Evolutionary conservation across 2,329 filamentous ascomycete species (phyloP), one percentile per base, ranked within the genome.

Genomic region (Pleurostoma richardsiae): DNA sequence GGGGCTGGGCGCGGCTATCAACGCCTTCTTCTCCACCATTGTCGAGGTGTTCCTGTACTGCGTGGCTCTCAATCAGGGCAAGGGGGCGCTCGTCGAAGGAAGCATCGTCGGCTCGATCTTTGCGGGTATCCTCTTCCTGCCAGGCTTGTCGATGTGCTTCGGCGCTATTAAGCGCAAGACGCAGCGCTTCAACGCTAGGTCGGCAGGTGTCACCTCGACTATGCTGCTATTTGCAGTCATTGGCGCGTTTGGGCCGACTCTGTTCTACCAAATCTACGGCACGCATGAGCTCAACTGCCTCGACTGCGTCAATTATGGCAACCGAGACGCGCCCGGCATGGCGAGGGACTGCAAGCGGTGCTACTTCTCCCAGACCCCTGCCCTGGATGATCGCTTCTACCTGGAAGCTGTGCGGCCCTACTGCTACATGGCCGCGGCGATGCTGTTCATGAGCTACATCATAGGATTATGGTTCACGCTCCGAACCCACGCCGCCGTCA

Each of bases 231-330:
- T 99, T 63, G 92, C 94, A 28, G 88, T 95, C 38, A 94, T 99
- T 56, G 92, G 88, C 51, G 90, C 92, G 6, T 99, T 99, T 66
- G 87, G 92, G 0, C 94, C 94, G 3, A 99, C 94, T 0, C 72
- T 99, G 10, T 99, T 99, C 70, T 99, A 97, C 68, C 92, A 99
- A 62, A 96, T 99, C 52, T 97, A 97, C 65, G 95, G 94, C 56
- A 96, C 90, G 42, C 94, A 99, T 62, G 90, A 99, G 69, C 79
- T 99, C 44, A 94, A 90, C 59, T 99, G 94, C 61, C 80, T 82
- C 48, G 80, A 79, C 47, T 83, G 79, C 50, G 69, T 78, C 42
- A 76, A 82, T 52, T 71, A 67, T 45, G 64, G 62, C 31, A 64
- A 68, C 40, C 53, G 61, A 5, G 58, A 61, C 4, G 58, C 54